Percentiles rank a stretch among this genome's conserved stretches.
Conservation (phyloP, 148 eudicot species). For the Camellia japonica region DNA sequence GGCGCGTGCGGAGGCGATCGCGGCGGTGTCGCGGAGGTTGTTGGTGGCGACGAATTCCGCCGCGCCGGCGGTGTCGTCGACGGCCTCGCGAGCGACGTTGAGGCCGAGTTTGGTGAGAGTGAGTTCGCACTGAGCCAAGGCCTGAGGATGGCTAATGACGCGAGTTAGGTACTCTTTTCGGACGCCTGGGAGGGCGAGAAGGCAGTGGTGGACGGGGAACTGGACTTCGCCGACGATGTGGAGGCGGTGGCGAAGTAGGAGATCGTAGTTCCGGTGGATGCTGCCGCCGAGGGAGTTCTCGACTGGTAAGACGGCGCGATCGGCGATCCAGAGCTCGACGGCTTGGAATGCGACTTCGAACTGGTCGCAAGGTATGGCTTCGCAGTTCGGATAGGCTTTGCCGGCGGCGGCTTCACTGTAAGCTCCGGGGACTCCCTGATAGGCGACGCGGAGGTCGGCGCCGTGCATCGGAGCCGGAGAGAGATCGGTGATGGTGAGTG, state of each 20-base stretch:
- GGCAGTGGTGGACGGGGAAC: constrained; percentile 83
- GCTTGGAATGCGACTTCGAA: constrained; percentile 93
- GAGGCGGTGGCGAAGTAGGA: constrained; percentile 58
- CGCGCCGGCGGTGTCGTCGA: constrained; percentile 91
- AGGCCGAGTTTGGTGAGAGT: constrained; percentile 68
- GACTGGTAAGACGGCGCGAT: constrained; percentile 64
- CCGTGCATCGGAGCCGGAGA: constrained; percentile 90
- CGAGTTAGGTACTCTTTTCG: constrained; percentile 61
- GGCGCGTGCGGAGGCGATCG: constrained; percentile 84
- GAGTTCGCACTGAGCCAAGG: constrained; percentile 84
- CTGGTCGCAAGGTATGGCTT: constrained; percentile 88
- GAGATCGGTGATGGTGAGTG: constrained; percentile 53
- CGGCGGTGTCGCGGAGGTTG: constrained; percentile 72
- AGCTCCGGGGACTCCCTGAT: constrained; percentile 96
- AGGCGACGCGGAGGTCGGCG: constrained; percentile 67
- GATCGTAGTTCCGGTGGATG: constrained; percentile 68
- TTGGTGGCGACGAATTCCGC: constrained; percentile 70
- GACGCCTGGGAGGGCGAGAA: constrained; percentile 73
- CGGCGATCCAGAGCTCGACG: constrained; percentile 82
- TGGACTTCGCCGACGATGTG: constrained; percentile 60
- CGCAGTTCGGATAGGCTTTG: constrained; percentile 77
- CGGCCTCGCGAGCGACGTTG: constrained; percentile 75
- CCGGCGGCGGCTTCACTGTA: constrained; percentile 93
- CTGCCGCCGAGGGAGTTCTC: constrained; percentile 74
- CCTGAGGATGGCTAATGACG: constrained; percentile 84